Percentiles rank a stretch among this genome's conserved stretches.
phyloP scores from a whole-genome alignment of 495 filamentous ascomycete species.

The Daldinia grandis region DNA sequence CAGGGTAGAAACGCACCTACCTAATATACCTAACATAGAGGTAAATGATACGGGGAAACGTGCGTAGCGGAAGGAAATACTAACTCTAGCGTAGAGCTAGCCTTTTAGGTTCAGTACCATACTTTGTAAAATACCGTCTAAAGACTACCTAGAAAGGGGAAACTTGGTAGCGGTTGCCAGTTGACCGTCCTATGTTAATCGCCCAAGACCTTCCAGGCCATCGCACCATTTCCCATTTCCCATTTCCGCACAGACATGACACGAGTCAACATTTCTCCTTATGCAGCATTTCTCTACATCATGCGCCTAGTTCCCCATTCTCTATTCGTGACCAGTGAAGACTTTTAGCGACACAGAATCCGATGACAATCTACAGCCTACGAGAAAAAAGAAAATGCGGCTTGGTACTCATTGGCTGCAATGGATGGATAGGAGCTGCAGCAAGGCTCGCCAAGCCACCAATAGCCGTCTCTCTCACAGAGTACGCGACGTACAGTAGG shows the following conservation, averaged over 20 bases:
- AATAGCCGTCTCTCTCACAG: background rate
- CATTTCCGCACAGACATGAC: constrained; percentile 7
- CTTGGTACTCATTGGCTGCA: background rate
- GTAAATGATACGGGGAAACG: background rate
- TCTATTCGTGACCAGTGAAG: background rate
- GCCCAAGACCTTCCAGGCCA: background rate
- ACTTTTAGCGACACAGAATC: background rate
- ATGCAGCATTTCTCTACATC: background rate
- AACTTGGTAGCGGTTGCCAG: background rate
- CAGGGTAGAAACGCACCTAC: background rate
- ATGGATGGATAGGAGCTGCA: background rate
- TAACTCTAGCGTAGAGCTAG: constrained; percentile 12
- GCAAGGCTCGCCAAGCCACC: background rate
- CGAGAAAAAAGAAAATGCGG: background rate
- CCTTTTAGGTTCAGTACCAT: constrained; percentile 1
- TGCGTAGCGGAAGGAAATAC: constrained; percentile 3
- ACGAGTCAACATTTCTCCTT: background rate
- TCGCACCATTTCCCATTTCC: constrained; percentile 2
- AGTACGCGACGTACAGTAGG: background rate
- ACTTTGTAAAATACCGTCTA: background rate
- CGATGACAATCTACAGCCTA: background rate
- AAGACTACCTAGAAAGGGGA: background rate
- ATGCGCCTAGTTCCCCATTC: background rate
- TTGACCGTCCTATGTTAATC: background rate
- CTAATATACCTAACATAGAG: too few species aligned